Evolutionary conservation across 371 early-diverging fungal species (phyloP), one percentile per base, ranked within the genome.

Genomic region (Encephalitozoon romaleae): DNA sequence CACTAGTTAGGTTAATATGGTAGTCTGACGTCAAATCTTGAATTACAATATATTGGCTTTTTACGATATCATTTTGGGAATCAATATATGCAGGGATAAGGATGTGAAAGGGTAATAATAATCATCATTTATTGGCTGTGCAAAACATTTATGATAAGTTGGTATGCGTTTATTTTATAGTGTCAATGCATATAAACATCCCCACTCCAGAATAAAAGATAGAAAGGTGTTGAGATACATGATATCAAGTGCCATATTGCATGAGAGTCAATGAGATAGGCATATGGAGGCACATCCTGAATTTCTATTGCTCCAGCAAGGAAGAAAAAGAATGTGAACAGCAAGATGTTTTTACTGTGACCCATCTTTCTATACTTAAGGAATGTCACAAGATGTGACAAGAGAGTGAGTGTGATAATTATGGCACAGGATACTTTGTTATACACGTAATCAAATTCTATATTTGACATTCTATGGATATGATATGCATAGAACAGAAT

Each of bases 211-310:
- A 75, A 75, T 12, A 47, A 30, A 21, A 53, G 25, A 28, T 77
- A 77, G 49, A 77, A 67, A 5, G 77, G 77, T 11, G 66, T 66
- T 41, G 59, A 42, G 25, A 77, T 23, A 30, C 64, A 47, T 0
- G 64, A 64, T 12, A 74, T 45, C 15, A 81, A 41, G 55, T 83
- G 83, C 75, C 76, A 83, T 6, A 81, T 28, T 11, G 80, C 80
- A 71, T 83, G 83, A 8, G 77, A 76, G 52, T 83, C 83, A 1
- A 83, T 32, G 15, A 83, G 51, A 78, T 72, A 80, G 6, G 30
- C 54, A 38, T 68, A 63, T 38, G 83, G 83, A 2, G 81, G 72
- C 8, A 81, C 23, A 54, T 83, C 83, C 43, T 39, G 42, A 8
- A 78, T 71, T 53, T 83, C 83, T 42, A 79, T 59, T 18, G 67